A percentile compares a stretch with the other conserved stretches of the same genome.
Evolutionary conservation across 1,284 basidiomycete genomes (phyloP).

Genomic region (Marasmius sp.): DNA sequence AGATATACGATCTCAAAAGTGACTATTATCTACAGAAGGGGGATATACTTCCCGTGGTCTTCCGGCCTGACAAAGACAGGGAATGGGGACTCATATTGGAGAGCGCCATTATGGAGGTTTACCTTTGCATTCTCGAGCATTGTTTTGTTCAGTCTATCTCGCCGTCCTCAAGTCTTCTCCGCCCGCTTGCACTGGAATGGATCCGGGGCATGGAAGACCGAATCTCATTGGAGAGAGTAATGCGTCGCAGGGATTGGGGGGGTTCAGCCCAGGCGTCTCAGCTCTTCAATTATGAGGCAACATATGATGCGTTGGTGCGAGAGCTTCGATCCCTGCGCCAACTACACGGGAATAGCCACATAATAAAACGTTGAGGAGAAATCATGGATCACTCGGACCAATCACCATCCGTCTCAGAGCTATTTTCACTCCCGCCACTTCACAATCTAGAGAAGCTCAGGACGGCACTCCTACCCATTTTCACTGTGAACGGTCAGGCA

Average conservation of each 20-base stretch:
- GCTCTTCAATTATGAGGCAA: not conserved
- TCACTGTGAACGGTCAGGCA: not conserved
- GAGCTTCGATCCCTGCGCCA: not conserved
- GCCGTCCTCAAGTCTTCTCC: not conserved
- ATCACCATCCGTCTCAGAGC: not conserved
- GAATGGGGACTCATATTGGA: not conserved
- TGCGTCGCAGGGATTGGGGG: not conserved
- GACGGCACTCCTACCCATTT: not conserved
- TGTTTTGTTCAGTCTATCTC: not conserved
- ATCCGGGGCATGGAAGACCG: not conserved
- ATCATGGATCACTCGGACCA: not conserved
- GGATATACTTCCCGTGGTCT: not conserved
- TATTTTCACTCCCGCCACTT: not conserved
- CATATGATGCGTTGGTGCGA: not conserved
- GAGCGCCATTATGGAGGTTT: not conserved
- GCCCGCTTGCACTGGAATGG: not conserved
- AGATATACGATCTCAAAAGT: not conserved
- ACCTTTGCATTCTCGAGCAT: not conserved
- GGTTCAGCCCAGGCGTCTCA: not conserved
- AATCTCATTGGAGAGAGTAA: not conserved
- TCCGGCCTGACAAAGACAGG: not conserved
- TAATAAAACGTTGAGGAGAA: not conserved
- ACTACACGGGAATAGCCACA: not conserved
- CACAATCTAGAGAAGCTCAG: not conserved
- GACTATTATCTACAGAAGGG: not conserved